Conservation (phyloP, 768 basidiomycete species). For the Hortiboletus flavorubellus region DNA sequence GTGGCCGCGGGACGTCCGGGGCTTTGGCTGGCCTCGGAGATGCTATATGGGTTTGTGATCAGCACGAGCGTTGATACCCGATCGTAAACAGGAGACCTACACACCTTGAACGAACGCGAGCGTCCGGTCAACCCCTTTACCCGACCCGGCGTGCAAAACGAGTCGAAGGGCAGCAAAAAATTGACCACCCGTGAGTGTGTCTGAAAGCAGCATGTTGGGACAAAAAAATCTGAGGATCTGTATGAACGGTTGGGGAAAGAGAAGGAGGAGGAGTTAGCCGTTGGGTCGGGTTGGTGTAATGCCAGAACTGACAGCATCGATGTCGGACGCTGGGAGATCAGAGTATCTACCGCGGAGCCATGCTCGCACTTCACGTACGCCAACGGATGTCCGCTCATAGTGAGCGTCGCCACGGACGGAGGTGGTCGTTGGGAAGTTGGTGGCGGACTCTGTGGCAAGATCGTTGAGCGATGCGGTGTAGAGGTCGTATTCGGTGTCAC, state of each 20-base stretch:
- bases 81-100: conserved; percentile 14
- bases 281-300: neutral
- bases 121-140: conserved; percentile 58
- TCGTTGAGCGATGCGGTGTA: conserved; percentile 63
- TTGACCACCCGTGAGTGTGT: conserved; percentile 62
- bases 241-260: neutral
- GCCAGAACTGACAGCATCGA: conserved; percentile 53
- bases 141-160: conserved; percentile 57
- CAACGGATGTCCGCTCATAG: conserved; percentile 52
- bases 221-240: conserved; percentile 68
- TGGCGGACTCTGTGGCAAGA: conserved; percentile 37
- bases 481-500: conserved; percentile 63
- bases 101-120: conserved; percentile 77
- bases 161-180: conserved; percentile 75
- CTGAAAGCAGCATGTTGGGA: conserved; percentile 49
- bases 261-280: neutral
- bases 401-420: conserved; percentile 40
- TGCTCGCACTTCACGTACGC: conserved; percentile 65
- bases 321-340: conserved; percentile 44
- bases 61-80: conserved; percentile 1
- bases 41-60: conserved; percentile 16
- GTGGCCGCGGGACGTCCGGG: conserved; percentile 2
- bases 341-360: conserved; percentile 74
- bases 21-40: conserved; percentile 10
- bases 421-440: neutral